A percentile compares a stretch with the other conserved stretches of the same genome.
These are phyloP conservation scores for Penicillium verhagenii DNA, from an alignment of 495 filamentous ascomycete species.

Conservation along the genomic window DNA sequence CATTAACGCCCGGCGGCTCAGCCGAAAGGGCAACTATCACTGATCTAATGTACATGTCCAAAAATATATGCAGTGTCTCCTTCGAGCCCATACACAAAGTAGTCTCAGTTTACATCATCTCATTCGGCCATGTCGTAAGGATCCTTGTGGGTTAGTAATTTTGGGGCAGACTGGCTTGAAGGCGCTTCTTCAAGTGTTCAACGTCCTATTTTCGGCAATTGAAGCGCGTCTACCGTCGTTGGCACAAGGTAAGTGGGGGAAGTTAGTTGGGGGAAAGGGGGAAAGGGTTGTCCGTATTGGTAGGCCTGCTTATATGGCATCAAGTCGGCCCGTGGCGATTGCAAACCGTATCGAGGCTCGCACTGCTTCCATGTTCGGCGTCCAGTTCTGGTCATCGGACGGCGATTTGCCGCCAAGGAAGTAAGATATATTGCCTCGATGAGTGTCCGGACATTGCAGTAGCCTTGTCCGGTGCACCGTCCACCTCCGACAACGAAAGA, in stretches of 20 bases:
- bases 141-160: too few species aligned
- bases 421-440: neutral
- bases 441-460: too few species aligned
- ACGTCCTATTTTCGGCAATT: neutral
- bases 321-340: neutral
- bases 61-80: neutral
- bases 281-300: neutral
- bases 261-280: neutral
- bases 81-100: neutral
- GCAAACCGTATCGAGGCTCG: neutral
- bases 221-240: neutral
- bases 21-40: neutral
- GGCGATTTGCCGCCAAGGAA: neutral
- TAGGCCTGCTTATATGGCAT: neutral
- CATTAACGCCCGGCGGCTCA: too few species aligned
- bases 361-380: neutral
- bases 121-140: too few species aligned
- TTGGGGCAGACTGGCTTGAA: too few species aligned
- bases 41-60: neutral
- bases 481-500: neutral
- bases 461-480: too few species aligned
- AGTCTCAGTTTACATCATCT: too few species aligned
- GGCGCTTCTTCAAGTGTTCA: too few species aligned
- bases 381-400: neutral
- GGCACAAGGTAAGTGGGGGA: neutral